These are phyloP conservation scores for Protea cynaroides DNA, from an alignment of 164 flowering plant species.

Conservation along the genomic window DNA sequence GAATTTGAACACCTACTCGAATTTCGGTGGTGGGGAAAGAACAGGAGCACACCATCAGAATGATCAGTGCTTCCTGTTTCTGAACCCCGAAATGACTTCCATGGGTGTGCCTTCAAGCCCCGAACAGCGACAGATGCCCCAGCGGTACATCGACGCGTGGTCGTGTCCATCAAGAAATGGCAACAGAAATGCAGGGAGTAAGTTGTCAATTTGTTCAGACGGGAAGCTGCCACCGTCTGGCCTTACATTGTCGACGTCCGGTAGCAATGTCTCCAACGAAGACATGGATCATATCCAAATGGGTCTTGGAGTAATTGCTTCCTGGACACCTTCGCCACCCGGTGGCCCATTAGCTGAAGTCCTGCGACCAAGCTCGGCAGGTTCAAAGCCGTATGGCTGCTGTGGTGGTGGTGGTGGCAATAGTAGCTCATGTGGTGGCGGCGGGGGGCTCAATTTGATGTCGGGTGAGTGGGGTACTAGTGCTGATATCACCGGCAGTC, in stretches of 20 bases:
- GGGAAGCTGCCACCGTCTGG: slow-evolving; percentile 32
- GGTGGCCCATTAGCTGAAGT: slow-evolving; percentile 89
- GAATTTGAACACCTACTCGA: slow-evolving; percentile 20
- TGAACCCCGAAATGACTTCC: slow-evolving; percentile 17
- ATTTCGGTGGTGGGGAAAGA: slow-evolving; percentile 4
- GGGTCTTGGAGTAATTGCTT: slow-evolving; percentile 25
- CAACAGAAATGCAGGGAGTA: slow-evolving; percentile 8
- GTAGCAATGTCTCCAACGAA: slow-evolving; percentile 19
- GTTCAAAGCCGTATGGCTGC: slow-evolving; percentile 19
- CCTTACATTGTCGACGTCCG: slow-evolving; percentile 53
- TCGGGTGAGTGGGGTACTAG: slow-evolving; percentile 18
- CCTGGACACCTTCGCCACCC: slow-evolving; percentile 47
- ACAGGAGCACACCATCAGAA: slow-evolving; percentile 10
- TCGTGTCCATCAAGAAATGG: slow-evolving; percentile 22
- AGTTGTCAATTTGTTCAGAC: slow-evolving; percentile 13
- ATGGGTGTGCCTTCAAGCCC: slow-evolving; percentile 2
- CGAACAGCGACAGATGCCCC: slow-evolving; percentile 24
- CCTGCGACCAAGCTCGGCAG: slow-evolving; percentile 37
- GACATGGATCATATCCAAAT: slow-evolving; percentile 21
- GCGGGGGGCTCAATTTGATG: slow-evolving; percentile 24
- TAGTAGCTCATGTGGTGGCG: slow-evolving; percentile 26
- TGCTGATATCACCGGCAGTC: slow-evolving; percentile 14
- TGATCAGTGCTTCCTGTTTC: slow-evolving; percentile 24
- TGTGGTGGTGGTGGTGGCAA: slow-evolving; percentile 14
- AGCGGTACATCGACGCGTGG: slow-evolving; percentile 69